phyloP scores from a whole-genome alignment of 2,329 filamentous ascomycete species.

The Stachybotrys chlorohalonatus region DNA sequence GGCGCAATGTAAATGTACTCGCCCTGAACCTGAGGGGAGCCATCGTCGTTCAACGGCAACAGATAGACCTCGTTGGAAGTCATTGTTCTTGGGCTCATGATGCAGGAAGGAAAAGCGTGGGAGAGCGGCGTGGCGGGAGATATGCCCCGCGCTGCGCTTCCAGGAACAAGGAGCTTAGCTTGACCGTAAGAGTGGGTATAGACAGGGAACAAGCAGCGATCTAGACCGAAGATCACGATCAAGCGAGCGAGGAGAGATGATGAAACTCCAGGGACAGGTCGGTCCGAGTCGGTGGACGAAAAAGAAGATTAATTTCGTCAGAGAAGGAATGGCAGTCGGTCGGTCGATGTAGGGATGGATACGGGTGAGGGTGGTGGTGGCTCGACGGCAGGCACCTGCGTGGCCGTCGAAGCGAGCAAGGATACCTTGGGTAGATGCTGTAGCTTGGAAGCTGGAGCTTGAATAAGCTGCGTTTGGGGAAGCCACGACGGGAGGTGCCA shows the following conservation, averaged over 20 bases:
- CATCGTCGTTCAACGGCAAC: constrained; percentile 84
- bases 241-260: not conserved
- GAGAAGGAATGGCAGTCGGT: not conserved
- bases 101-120: constrained; percentile 19
- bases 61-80: constrained; percentile 70
- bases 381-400: not conserved
- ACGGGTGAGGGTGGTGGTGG: not conserved
- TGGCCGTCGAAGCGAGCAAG: not conserved
- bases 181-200: not conserved
- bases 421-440: not conserved
- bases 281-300: not conserved
- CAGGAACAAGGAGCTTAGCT: not conserved
- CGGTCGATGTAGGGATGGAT: not conserved
- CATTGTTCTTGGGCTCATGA: constrained; percentile 53
- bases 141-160: constrained; percentile 2
- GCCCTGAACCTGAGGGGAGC: constrained; percentile 79
- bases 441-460: not conserved
- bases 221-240: not conserved
- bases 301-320: not conserved
- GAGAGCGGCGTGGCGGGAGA: not conserved
- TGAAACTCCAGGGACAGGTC: not conserved
- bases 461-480: not conserved
- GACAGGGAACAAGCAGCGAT: not conserved
- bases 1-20: constrained; percentile 89
- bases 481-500: not conserved